Base-by-base conservation (phyloP, 257 asterid genomes). In the Ballota nigra region DNA sequence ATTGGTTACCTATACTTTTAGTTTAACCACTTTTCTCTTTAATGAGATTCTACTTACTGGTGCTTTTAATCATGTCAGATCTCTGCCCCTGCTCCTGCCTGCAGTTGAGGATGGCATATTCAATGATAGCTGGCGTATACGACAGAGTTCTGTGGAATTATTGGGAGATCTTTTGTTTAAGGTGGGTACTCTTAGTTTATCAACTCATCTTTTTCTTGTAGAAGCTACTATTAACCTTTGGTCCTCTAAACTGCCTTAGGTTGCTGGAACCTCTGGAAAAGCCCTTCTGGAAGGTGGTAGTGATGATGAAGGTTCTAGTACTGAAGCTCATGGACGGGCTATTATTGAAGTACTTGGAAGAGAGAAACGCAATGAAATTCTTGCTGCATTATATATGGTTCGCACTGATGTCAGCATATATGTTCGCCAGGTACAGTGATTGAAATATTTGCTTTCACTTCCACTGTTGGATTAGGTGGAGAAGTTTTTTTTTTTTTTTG, bases 271-370 rank as follows among this genome's bases (percentile, higher is more conserved):
- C 75, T 94, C 99, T 64, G 99, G 99, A 41, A 94, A 94, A 89
- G 97, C 99, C 60, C 99, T 89, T 81, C 90, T 94, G 72, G 99
- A 95, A 82, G 99, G 99, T 26, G 99, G 98, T 63, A 95, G 99
- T 81, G 99, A 95, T 75, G 99, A 95, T 83, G 99, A 95, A 83
- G 99, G 99, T 77, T 85, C 99, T 70, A 95, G 99, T 81, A 95
- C 99, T 79, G 99, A 95, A 86, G 99, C 99, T 43, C 99, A 95
- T 40, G 99, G 99, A 51, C 92, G 98, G 59, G 99, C 99, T 66
- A 95, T 95, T 77, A 95, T 95, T 76, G 99, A 95, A 85, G 92
- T 95, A 63, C 99, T 95, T 69, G 99, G 98, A 72, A 82, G 85
- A 83, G 99, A 92, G 4, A 95, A 92, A 71, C 98, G 99, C 53